Percentiles rank a stretch among this genome's conserved stretches.
Conservation (phyloP, 2,329 filamentous ascomycete genomes). For the Talaromyces funiculosus region DNA sequence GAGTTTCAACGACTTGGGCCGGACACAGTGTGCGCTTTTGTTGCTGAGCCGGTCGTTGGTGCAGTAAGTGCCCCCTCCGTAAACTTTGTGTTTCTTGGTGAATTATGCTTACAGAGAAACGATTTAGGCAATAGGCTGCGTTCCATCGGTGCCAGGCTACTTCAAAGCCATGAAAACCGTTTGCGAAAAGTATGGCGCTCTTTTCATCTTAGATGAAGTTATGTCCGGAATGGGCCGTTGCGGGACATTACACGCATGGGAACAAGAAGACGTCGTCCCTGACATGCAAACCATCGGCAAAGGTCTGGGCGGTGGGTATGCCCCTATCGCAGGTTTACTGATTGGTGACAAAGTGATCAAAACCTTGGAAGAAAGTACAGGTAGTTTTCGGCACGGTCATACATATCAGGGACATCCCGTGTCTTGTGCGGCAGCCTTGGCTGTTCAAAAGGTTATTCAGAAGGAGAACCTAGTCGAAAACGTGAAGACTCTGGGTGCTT, state of each 20-base stretch:
- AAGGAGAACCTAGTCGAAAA: conserved; percentile 56
- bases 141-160: conserved; percentile 62
- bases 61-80: conserved; percentile 47
- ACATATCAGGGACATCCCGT: conserved; percentile 57
- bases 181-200: conserved; percentile 64
- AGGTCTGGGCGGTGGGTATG: conserved; percentile 53
- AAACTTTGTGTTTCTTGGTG: background rate
- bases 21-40: conserved; percentile 63
- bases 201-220: conserved; percentile 74
- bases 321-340: conserved; percentile 51
- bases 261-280: conserved; percentile 53
- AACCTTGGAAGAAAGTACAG: conserved; percentile 43
- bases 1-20: conserved; percentile 62
- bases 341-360: conserved; percentile 47
- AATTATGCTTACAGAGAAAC: background rate
- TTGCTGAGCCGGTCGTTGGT: conserved; percentile 68
- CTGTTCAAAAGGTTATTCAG: conserved; percentile 55
- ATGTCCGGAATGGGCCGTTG: conserved; percentile 61
- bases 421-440: conserved; percentile 54
- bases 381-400: conserved; percentile 54
- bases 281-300: conserved; percentile 59
- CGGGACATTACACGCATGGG: conserved; percentile 56
- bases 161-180: conserved; percentile 61
- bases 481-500: conserved; percentile 49
- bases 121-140: conserved; percentile 59